Percentiles rank a stretch among this genome's conserved stretches.
Evolutionary conservation across 1,284 basidiomycete species (phyloP).

Genomic region (Trametes versicolor): DNA sequence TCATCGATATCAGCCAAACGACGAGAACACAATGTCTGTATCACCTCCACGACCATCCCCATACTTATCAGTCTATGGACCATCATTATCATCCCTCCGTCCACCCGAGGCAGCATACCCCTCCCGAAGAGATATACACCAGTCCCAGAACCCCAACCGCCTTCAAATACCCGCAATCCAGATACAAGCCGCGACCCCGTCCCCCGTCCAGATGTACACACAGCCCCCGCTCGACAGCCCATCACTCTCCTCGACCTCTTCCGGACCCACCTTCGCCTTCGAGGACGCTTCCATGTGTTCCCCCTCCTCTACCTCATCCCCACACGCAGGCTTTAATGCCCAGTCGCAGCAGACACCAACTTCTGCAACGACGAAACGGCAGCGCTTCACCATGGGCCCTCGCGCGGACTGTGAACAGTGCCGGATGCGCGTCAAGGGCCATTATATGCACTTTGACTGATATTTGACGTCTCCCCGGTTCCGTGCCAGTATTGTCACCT

Average conservation of each 20-base stretch:
- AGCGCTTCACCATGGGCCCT: conserved; percentile 76
- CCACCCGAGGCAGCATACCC: conserved; percentile 16
- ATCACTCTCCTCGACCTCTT: not conserved
- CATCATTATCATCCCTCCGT: conserved; percentile 18
- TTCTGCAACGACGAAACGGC: conserved; percentile 26
- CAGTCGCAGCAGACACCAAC: conserved; percentile 8
- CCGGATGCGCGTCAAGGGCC: conserved; percentile 71
- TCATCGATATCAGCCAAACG: not conserved
- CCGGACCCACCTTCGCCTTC: conserved; percentile 6
- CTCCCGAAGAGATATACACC: conserved; percentile 1
- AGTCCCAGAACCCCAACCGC: conserved; percentile 22
- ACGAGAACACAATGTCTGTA: conserved; percentile 23
- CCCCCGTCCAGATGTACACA: conserved; percentile 29
- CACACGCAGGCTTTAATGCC: not conserved
- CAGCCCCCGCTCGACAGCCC: conserved; percentile 13
- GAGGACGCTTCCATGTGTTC: conserved; percentile 10
- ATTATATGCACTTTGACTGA: conserved; percentile 75
- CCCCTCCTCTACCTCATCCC: not conserved
- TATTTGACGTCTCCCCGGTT: not conserved
- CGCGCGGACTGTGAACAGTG: conserved; percentile 78
- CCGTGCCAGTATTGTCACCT: not conserved
- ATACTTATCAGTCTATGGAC: not conserved
- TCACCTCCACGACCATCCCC: conserved; percentile 21
- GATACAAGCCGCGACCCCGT: conserved; percentile 32
- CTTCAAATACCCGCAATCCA: conserved; percentile 35